A percentile compares a stretch with the other conserved stretches of the same genome.
phyloP scores from a whole-genome alignment of 768 basidiomycete species.

The Podaxis rugospora region DNA sequence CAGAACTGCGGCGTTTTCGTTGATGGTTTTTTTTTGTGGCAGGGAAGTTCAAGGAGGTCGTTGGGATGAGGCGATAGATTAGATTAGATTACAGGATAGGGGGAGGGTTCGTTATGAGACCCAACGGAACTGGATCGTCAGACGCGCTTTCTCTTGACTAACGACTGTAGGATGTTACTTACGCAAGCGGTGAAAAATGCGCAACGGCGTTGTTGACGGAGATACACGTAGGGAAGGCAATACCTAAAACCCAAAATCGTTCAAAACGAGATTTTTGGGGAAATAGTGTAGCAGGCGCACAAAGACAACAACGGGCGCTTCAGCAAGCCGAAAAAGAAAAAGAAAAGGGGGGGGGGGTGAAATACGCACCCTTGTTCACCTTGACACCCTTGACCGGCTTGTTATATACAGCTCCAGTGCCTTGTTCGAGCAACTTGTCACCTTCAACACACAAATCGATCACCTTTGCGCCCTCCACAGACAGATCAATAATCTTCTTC shows the following conservation, averaged over 20 bases:
- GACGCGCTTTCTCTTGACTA: neutral
- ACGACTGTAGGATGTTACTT: constrained; percentile 37
- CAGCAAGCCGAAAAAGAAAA: neutral
- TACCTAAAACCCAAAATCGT: constrained; percentile 40
- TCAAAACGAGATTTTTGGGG: neutral
- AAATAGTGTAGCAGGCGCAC: neutral
- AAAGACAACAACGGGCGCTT: constrained; percentile 6
- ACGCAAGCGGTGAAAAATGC: constrained; percentile 95
- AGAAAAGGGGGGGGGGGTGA: neutral
- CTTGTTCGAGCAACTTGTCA: constrained; percentile 88
- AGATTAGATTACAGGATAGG: constrained; percentile 8
- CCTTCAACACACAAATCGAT: constrained; percentile 91
- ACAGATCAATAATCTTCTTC: constrained; percentile 76
- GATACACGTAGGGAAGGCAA: constrained; percentile 92
- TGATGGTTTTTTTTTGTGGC: neutral
- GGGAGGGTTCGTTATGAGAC: neutral
- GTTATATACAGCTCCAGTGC: constrained; percentile 83
- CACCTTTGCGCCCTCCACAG: constrained; percentile 78
- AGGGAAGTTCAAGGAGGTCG: neutral
- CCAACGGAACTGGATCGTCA: constrained; percentile 4
- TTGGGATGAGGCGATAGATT: neutral
- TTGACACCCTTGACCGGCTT: constrained; percentile 87
- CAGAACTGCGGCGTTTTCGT: constrained; percentile 47
- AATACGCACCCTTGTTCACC: constrained; percentile 71
- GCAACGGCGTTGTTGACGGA: constrained; percentile 95